Base-by-base conservation (phyloP, 495 filamentous ascomycete species). In the Elasticomyces elasticus region DNA sequence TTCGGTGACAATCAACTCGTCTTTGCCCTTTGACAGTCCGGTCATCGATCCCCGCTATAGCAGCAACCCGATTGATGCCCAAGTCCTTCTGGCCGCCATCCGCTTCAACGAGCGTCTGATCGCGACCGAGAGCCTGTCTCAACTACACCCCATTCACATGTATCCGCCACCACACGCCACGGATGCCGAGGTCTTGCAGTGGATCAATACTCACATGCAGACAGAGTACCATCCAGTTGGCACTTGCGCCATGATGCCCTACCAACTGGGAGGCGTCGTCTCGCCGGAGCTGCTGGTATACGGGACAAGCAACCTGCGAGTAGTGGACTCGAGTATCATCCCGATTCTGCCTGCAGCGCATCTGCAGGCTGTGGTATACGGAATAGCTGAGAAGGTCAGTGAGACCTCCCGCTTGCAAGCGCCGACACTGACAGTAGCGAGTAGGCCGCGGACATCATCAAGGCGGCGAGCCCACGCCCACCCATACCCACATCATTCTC, bases 211-310 rank as follows among this genome's bases (percentile, higher is more conserved):
- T 9, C 47, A 45, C 10, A 40, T 52, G 43, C 56, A 56, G 40
- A 63, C 60, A 5, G 60, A 63, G 47, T 67, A 64, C 38, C 54
- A 66, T 55, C 73, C 75, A 0, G 71, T 69, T 5, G 75, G 76
- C 0, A 71, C 76, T 6, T 72, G 73, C 42, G 73, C 75, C 0
- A 77, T 79, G 76, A 64, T 78, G 2, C 74, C 73, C 5, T 60
- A 55, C 1, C 64, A 68, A 3, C 66, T 70, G 2, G 76, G 76
- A 17, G 61, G 76, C 25, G 76, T 79, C 0, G 76, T 78, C 0
- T 72, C 75, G 43, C 64, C 73, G 3, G 65, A 69, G 15, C 66
- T 78, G 2, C 64, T 64, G 37, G 76, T 79, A 0, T 76, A 74
- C 49, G 76, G 76, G 0, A 69, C 72, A 10, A 50, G 66, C 9